Conservation (phyloP, 176 grass and related monocot species). For the Carex littledalei region DNA sequence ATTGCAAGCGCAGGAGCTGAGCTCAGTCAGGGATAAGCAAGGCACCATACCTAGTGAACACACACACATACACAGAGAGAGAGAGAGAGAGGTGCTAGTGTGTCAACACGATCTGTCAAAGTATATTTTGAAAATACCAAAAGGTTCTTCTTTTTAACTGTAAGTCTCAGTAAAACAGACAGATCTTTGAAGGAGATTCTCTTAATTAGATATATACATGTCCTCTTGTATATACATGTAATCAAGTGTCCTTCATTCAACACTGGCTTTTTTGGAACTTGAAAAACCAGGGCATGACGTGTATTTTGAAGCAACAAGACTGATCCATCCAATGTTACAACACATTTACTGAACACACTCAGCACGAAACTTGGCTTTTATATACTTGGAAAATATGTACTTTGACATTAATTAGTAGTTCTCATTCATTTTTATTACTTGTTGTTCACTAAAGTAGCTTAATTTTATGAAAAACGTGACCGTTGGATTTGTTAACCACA, state of each 20-base stretch:
- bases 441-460: not conserved
- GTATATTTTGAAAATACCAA: slow-evolving; percentile 15
- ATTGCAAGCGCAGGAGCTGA: slow-evolving; percentile 18
- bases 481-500: too few species aligned
- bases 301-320: not conserved
- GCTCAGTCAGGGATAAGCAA: slow-evolving; percentile 27
- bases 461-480: too few species aligned
- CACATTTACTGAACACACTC: not conserved
- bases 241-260: not conserved
- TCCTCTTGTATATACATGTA: not conserved
- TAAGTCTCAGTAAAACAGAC: not conserved
- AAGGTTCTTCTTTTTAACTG: slow-evolving; percentile 5
- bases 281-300: slow-evolving; percentile 1
- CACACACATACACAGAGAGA: not conserved
- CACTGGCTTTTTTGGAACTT: slow-evolving; percentile 10
- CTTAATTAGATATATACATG: not conserved
- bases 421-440: not conserved
- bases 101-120: not conserved
- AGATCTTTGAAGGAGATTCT: slow-evolving; percentile 9
- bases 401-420: not conserved
- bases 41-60: slow-evolving; percentile 12
- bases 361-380: not conserved
- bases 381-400: not conserved
- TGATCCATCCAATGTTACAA: not conserved
- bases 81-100: not conserved